These are phyloP conservation scores for Pleurotus sapidus DNA, from an alignment of 768 basidiomycete genomes.

Conservation along the genomic window DNA sequence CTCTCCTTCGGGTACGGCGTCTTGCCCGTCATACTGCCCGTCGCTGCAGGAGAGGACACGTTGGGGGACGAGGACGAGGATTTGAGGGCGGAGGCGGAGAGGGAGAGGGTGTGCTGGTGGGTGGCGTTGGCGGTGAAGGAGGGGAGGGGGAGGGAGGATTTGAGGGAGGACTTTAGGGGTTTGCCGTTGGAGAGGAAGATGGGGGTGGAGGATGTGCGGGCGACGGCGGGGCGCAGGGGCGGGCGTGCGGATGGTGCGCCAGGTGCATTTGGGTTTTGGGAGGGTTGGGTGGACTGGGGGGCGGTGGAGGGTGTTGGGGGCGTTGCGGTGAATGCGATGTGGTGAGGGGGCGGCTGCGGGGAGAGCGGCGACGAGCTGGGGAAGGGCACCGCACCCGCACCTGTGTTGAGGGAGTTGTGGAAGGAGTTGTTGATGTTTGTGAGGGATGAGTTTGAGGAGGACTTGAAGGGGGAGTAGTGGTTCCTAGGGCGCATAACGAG, in stretches of 20 bases:
- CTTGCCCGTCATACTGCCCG: too few relatives aligned
- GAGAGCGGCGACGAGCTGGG: constrained; percentile 33
- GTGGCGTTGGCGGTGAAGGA: too few relatives aligned
- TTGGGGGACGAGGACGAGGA: constrained; percentile 46
- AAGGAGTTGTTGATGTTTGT: constrained; percentile 5
- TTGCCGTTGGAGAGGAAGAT: constrained; percentile 73
- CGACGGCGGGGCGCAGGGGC: constrained; percentile 23
- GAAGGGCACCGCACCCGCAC: constrained; percentile 30
- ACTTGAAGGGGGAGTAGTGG: constrained; percentile 3
- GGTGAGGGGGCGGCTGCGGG: constrained; percentile 12
- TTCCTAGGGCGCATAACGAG: constrained; percentile 20
- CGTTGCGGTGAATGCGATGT: constrained; percentile 8
- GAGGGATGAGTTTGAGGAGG: background rate
- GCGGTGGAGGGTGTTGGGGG: constrained; percentile 27
- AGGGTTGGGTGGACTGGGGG: too few relatives aligned
- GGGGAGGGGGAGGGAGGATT: constrained; percentile 34
- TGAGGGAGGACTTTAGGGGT: constrained; percentile 84
- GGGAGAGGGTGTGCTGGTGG: too few relatives aligned
- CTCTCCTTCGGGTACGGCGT: too few relatives aligned
- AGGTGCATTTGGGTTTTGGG: too few relatives aligned
- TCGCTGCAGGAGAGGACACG: constrained; percentile 31
- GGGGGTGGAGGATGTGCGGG: constrained; percentile 33
- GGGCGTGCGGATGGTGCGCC: background rate
- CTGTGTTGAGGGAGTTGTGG: background rate
- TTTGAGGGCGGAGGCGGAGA: constrained; percentile 55